phyloP scores from a whole-genome alignment of 768 basidiomycete genomes.

The Megacollybia marginata region DNA sequence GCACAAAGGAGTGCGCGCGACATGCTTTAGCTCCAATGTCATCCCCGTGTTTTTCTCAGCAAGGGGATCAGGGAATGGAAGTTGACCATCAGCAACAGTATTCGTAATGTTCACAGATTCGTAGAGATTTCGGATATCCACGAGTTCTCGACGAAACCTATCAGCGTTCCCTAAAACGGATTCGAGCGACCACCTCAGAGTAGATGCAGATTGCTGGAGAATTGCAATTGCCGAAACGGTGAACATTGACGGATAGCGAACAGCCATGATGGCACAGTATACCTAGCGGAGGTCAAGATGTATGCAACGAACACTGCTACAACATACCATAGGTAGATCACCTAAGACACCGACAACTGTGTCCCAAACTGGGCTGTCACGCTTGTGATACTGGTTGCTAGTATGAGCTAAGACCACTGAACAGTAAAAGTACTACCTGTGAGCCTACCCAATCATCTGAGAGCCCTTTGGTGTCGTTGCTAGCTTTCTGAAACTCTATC shows the following conservation, averaged over 20 bases:
- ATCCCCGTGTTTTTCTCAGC: background rate
- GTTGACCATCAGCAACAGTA: background rate
- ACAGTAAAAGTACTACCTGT: too few relatives aligned
- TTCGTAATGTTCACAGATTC: background rate
- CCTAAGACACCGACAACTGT: background rate
- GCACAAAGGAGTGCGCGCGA: background rate
- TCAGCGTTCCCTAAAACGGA: background rate
- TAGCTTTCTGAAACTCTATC: conserved; percentile 1
- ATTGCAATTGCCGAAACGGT: background rate
- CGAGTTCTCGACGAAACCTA: background rate
- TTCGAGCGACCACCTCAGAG: background rate
- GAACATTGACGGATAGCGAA: background rate
- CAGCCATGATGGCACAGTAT: background rate
- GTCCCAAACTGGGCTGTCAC: background rate
- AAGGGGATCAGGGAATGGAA: background rate
- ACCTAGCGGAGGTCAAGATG: background rate
- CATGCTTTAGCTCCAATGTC: conserved; percentile 1
- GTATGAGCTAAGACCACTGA: too few relatives aligned
- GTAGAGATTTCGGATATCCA: background rate
- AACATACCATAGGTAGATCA: conserved; percentile 1
- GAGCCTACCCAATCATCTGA: background rate
- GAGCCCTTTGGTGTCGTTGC: background rate
- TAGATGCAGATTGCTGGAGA: background rate
- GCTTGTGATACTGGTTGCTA: background rate
- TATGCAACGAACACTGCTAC: background rate